Base-by-base conservation (phyloP, 345 rosid species). In the Moringa oleifera region DNA sequence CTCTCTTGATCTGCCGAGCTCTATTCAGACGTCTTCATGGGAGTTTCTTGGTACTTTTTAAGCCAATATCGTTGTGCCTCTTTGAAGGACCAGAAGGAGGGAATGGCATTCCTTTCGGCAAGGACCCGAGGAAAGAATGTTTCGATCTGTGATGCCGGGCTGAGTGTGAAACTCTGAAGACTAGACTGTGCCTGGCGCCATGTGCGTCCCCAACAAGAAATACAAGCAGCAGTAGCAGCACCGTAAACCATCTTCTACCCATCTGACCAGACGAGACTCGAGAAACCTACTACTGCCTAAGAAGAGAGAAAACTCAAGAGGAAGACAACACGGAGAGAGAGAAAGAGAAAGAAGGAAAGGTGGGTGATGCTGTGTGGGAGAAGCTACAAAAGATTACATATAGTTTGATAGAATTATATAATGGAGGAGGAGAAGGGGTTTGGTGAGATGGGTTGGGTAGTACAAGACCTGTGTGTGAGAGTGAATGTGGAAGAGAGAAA, bases 31-130 rank as follows among this genome's bases (percentile, higher is more conserved):
- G 47, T 50, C 25, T 70, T 83, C 79, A 83, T 37, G 83, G 85
- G 20, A 33, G 66, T 50, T 57, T 51, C 55, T 64, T 63, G 45
- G 67, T 57, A 56, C 80, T 84, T 52, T 77, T 74, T 25, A 80
- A 51, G 20, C 89, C 84, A 47, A 75, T 64, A 59, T 19, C 70
- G 60, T 87, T 84, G 76, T 87, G 94, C 70, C 61, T 60, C 76
- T 62, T 87, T n/a, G 94, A 87, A 61, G 94, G 94, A 53, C 75
- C 90, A 47, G 94, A 87, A 46, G 77, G 83, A 53, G 90, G 94
- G 68, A 84, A 73, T 25, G 82, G 86, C 46, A 75, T 63, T 70
- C 72, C 74, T 67, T 84, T 87, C 0, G 90, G 94, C 64, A 87
- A 77, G 65, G 70, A 80, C 11, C 82, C 85, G 8, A 60, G 28